phyloP scores from a whole-genome alignment of 2,329 filamentous ascomycete species.

The Cercospora sesami region DNA sequence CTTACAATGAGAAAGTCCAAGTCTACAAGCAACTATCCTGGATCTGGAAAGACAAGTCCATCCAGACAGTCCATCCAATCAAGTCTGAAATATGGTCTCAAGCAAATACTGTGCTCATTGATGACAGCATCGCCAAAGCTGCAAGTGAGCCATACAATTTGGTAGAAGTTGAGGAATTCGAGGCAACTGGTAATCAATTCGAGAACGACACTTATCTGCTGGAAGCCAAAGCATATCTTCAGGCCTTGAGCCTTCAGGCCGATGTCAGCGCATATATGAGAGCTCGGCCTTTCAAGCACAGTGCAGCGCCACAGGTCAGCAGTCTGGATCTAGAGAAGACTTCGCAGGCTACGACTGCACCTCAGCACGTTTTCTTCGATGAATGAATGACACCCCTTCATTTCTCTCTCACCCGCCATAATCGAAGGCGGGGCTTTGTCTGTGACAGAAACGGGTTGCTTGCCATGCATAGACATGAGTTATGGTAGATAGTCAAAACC shows the following conservation, averaged over 20 bases:
- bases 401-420: not conserved
- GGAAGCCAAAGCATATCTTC: conserved; percentile 56
- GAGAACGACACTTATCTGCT: conserved; percentile 48
- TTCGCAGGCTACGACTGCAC: not conserved
- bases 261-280: conserved; percentile 52
- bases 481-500: not conserved
- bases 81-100: conserved; percentile 67
- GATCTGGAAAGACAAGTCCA: conserved; percentile 63
- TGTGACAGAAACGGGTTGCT: not conserved
- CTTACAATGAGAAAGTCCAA: conserved; percentile 73
- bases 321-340: not conserved
- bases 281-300: conserved; percentile 17
- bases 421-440: not conserved
- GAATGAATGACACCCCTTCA: not conserved
- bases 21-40: conserved; percentile 82
- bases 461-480: not conserved
- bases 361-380: not conserved
- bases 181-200: conserved; percentile 44
- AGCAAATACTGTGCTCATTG: conserved; percentile 83
- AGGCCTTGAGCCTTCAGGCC: conserved; percentile 51
- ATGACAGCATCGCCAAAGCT: conserved; percentile 81
- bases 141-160: conserved; percentile 80
- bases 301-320: not conserved
- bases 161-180: conserved; percentile 76
- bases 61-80: conserved; percentile 46